phyloP scores from a whole-genome alignment of 139 green algal species.

The Picochlorum sp. region DNA sequence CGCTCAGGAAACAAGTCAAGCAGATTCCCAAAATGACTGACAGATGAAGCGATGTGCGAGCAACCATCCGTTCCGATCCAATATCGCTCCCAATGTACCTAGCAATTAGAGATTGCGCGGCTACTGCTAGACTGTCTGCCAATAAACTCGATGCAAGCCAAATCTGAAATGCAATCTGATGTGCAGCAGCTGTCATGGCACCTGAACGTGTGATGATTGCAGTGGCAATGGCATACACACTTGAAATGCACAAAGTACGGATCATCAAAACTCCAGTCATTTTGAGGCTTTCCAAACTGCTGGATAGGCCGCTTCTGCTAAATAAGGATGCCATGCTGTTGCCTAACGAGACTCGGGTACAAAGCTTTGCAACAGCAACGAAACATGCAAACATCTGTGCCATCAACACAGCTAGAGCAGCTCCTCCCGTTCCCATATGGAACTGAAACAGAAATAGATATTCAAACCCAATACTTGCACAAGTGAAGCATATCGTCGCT shows the following conservation, averaged over 20 bases:
- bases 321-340: not conserved
- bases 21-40: conserved; percentile 32
- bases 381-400: conserved; percentile 33
- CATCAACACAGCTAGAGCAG: conserved; percentile 54
- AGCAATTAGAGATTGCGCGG: conserved; percentile 65
- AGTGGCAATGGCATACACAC: conserved; percentile 53
- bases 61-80: conserved; percentile 14
- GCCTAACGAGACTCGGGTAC: not conserved
- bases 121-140: conserved; percentile 68
- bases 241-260: conserved; percentile 37
- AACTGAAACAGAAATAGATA: conserved; percentile 59
- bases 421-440: conserved; percentile 50
- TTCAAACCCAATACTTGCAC: conserved; percentile 38
- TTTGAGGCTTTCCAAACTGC: conserved; percentile 1
- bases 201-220: conserved; percentile 38
- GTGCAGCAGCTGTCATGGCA: conserved; percentile 36
- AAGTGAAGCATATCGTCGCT: conserved; percentile 29
- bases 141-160: conserved; percentile 66
- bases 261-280: conserved; percentile 54
- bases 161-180: conserved; percentile 66
- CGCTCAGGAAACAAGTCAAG: conserved; percentile 27
- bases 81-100: conserved; percentile 29
- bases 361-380: not conserved
- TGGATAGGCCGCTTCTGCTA: not conserved
- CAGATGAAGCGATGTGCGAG: conserved; percentile 18